Percentiles rank a stretch among this genome's conserved stretches.
Evolutionary conservation across 2,329 filamentous ascomycete species (phyloP).

Genomic region (Emmonsia crescens): DNA sequence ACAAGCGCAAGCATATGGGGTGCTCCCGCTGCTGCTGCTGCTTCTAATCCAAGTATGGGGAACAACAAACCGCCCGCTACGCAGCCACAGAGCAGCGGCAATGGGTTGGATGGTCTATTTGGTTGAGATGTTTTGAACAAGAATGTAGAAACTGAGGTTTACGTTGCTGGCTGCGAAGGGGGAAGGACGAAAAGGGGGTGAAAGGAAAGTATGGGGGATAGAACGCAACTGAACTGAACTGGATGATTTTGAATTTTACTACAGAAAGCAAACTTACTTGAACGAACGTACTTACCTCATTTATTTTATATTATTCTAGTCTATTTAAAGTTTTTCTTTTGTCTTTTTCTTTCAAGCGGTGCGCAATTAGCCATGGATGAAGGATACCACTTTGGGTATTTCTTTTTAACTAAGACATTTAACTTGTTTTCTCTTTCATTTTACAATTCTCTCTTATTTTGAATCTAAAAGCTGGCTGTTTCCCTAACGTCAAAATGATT

Average conservation of each 20-base stretch:
- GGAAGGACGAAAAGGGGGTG: not conserved
- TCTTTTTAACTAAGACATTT: not conserved
- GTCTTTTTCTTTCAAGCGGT: not conserved
- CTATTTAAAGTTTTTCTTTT: not conserved
- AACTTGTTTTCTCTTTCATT: not conserved
- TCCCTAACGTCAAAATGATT: too few species aligned
- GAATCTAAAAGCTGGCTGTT: not conserved
- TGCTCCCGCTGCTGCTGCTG: conserved; percentile 38
- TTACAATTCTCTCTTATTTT: not conserved
- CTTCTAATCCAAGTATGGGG: not conserved
- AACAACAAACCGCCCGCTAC: not conserved
- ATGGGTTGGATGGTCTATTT: conserved; percentile 31
- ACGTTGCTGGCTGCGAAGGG: not conserved
- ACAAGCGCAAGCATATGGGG: conserved; percentile 93
- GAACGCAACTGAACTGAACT: too few species aligned
- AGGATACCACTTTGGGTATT: not conserved
- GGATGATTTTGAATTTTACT: not conserved
- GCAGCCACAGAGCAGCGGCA: conserved; percentile 18
- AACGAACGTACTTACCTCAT: not conserved
- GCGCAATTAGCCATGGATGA: not conserved
- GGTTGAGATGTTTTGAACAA: conserved; percentile 19
- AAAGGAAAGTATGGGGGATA: not conserved
- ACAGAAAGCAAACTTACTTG: not conserved
- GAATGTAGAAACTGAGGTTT: not conserved
- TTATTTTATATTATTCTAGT: not conserved